These are phyloP conservation scores for Dipodascus geniculatus DNA, from an alignment of 805 yeast genomes.

Conservation along the genomic window DNA sequence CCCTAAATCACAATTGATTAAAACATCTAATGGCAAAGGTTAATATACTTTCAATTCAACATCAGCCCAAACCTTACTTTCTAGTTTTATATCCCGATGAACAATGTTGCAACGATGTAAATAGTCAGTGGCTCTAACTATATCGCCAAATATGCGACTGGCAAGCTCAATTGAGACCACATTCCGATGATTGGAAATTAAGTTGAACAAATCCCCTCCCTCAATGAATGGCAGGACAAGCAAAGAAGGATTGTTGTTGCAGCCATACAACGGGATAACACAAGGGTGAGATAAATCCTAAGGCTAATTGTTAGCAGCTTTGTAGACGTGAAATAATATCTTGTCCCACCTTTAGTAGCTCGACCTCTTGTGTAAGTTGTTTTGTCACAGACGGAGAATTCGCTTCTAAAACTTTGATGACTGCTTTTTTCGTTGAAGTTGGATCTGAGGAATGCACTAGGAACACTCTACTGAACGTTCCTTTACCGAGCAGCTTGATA, in stretches of 20 bases:
- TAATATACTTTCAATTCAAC: constrained; percentile 17
- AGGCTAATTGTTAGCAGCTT: constrained; percentile 29
- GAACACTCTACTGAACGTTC: too few species aligned
- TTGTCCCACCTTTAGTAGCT: not conserved
- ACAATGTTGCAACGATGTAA: constrained; percentile 59
- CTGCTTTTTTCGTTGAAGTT: too few species aligned
- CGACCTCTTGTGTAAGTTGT: not conserved
- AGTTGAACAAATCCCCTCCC: constrained; percentile 79
- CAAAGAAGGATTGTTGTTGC: constrained; percentile 28
- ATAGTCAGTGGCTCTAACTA: constrained; percentile 56
- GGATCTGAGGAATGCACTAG: too few species aligned
- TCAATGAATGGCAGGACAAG: constrained; percentile 64
- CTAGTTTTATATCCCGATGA: constrained; percentile 88
- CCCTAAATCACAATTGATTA: constrained; percentile 5
- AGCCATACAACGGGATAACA: constrained; percentile 42
- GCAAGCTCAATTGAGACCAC: constrained; percentile 38
- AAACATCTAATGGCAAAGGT: constrained; percentile 19
- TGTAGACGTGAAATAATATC: too few species aligned
- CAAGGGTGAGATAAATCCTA: too few species aligned
- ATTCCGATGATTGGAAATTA: constrained; percentile 36
- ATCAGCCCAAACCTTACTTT: too few species aligned
- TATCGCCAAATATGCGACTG: constrained; percentile 56
- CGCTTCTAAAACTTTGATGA: not conserved
- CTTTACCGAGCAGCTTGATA: too few species aligned
- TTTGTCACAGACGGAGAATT: not conserved